Evolutionary conservation across 768 basidiomycete species (phyloP).

Genomic region (Sarcodon aspratus): DNA sequence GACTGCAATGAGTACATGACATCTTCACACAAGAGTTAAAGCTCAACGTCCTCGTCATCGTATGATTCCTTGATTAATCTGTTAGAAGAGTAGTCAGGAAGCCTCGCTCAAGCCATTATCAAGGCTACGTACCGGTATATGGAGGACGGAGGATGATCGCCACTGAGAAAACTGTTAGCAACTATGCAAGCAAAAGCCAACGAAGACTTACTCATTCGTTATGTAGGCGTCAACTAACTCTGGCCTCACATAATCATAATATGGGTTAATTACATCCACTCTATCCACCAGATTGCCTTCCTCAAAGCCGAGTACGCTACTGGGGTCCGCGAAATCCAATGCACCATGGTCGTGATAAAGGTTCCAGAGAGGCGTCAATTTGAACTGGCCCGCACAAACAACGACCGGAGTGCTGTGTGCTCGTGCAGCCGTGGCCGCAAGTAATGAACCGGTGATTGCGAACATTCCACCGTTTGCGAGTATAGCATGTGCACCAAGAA

Average conservation of each 20-base stretch:
- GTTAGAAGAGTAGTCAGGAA: slow-evolving; percentile 7
- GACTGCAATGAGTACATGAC: too few species aligned
- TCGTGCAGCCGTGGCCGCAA: slow-evolving; percentile 79
- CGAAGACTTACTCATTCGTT: slow-evolving; percentile 83
- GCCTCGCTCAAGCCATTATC: neutral
- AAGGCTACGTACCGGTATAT: slow-evolving; percentile 59
- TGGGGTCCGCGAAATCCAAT: slow-evolving; percentile 65
- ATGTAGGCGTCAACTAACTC: slow-evolving; percentile 91
- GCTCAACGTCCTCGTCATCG: slow-evolving; percentile 86
- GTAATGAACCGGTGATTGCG: slow-evolving; percentile 73
- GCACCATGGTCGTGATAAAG: slow-evolving; percentile 80
- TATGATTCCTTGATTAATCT: slow-evolving; percentile 90
- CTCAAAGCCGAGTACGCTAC: slow-evolving; percentile 59
- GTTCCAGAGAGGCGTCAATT: slow-evolving; percentile 87
- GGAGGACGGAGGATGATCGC: slow-evolving; percentile 92
- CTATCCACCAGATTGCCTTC: slow-evolving; percentile 74
- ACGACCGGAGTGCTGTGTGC: slow-evolving; percentile 89
- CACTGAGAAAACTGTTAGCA: slow-evolving; percentile 34
- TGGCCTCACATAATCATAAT: slow-evolving; percentile 90
- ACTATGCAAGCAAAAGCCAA: neutral
- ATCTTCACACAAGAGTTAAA: slow-evolving; percentile 24
- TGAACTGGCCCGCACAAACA: slow-evolving; percentile 93
- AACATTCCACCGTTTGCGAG: slow-evolving; percentile 96
- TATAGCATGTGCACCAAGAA: slow-evolving; percentile 91
- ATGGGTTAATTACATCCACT: slow-evolving; percentile 91